Percentiles rank a stretch among this genome's conserved stretches.
Evolutionary conservation across 495 filamentous ascomycete species (phyloP).

Genomic region (Cenococcum geophilum): DNA sequence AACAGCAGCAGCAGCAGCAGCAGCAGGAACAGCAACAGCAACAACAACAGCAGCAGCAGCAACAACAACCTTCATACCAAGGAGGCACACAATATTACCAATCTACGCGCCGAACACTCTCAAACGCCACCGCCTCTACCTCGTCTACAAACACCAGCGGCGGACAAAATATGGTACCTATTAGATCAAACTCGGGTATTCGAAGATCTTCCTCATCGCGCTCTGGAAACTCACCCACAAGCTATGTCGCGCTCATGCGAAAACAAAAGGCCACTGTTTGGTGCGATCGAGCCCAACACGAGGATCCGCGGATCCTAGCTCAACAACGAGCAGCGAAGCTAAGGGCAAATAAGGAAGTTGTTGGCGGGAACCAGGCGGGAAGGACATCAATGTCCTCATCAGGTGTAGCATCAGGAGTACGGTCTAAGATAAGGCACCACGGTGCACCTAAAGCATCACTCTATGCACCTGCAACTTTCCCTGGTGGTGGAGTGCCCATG

Average conservation of each 20-base stretch:
- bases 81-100: not conserved
- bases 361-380: conserved; percentile 42
- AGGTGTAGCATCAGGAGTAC: conserved; percentile 36
- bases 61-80: conserved; percentile 6
- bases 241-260: conserved; percentile 90
- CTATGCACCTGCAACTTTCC: conserved; percentile 67
- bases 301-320: conserved; percentile 78
- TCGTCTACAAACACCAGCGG: conserved; percentile 34
- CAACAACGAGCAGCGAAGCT: conserved; percentile 77
- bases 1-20: conserved; percentile 24
- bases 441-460: conserved; percentile 63
- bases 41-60: conserved; percentile 25
- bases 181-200: conserved; percentile 47
- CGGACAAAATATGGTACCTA: conserved; percentile 21
- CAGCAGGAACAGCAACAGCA: conserved; percentile 17
- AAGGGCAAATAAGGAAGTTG: conserved; percentile 74
- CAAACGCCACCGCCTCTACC: conserved; percentile 42
- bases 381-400: conserved; percentile 30
- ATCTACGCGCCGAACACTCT: conserved; percentile 38
- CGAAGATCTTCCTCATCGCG: conserved; percentile 66
- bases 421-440: conserved; percentile 77
- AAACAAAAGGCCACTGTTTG: conserved; percentile 98
- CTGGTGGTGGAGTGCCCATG: conserved; percentile 71
- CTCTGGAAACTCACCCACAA: conserved; percentile 59
- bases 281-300: conserved; percentile 90